These are phyloP conservation scores for Coleophoma crateriformis DNA, from an alignment of 2,329 filamentous ascomycete species.

Conservation along the genomic window DNA sequence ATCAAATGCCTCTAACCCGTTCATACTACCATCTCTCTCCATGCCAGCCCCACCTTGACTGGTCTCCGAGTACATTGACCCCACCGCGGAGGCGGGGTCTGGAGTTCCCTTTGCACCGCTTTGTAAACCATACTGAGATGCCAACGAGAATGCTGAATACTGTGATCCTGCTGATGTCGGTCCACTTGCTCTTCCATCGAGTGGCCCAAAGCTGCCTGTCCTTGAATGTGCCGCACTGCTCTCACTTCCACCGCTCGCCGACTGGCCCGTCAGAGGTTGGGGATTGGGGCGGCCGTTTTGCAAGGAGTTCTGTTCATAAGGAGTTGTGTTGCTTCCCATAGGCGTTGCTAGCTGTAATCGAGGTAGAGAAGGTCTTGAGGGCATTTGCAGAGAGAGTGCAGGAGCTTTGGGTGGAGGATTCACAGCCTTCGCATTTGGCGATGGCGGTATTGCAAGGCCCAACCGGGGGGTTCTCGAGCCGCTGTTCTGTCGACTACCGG, in stretches of 20 bases:
- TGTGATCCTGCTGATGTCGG: constrained; percentile 85
- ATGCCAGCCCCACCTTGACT: constrained; percentile 71
- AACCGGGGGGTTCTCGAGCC: constrained; percentile 38
- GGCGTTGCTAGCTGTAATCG: constrained; percentile 82
- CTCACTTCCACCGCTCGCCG: constrained; percentile 74
- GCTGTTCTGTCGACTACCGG: constrained; percentile 22
- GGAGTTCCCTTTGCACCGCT: constrained; percentile 56
- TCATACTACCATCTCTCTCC: constrained; percentile 78
- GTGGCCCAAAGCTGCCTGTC: constrained; percentile 74
- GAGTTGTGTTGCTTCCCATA: constrained; percentile 71
- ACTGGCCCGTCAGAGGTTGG: constrained; percentile 50
- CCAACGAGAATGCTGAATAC: constrained; percentile 78
- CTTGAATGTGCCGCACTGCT: constrained; percentile 74
- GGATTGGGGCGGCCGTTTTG: constrained; percentile 25
- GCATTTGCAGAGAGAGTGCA: constrained; percentile 17
- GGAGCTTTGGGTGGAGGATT: constrained; percentile 31
- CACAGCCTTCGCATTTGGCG: constrained; percentile 75
- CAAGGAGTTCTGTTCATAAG: constrained; percentile 58
- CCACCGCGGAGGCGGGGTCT: constrained; percentile 84
- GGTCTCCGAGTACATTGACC: constrained; percentile 75
- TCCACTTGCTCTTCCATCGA: constrained; percentile 72
- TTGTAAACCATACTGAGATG: constrained; percentile 64
- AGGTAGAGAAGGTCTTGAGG: constrained; percentile 56
- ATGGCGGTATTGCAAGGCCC: constrained; percentile 85
- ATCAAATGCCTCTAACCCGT: constrained; percentile 71